These are phyloP conservation scores for Mortierella sp. DNA, from an alignment of 371 early-diverging fungal genomes.

Conservation along the genomic window DNA sequence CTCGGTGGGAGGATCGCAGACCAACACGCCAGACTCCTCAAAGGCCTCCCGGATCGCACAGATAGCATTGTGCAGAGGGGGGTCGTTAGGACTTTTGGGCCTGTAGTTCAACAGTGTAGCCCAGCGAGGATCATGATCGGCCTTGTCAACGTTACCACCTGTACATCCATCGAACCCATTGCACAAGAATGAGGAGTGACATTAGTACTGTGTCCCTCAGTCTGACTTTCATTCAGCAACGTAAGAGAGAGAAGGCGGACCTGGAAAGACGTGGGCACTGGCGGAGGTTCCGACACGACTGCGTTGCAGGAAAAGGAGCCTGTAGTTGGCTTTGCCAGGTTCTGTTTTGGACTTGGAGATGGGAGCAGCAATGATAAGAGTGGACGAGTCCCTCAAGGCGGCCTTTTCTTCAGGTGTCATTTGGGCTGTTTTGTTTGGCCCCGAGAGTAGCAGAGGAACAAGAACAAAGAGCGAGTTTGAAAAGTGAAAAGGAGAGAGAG, in stretches of 20 bases:
- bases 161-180: constrained; percentile 18
- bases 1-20: constrained; percentile 64
- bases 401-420: constrained; percentile 35
- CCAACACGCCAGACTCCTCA: constrained; percentile 84
- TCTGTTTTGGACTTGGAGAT: constrained; percentile 46
- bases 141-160: constrained; percentile 73
- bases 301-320: constrained; percentile 73
- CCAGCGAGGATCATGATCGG: constrained; percentile 66
- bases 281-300: constrained; percentile 70
- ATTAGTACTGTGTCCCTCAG: not conserved
- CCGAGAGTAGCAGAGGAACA: not conserved
- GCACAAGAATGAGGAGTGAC: not conserved
- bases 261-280: constrained; percentile 72
- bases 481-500: not conserved
- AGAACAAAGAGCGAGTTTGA: not conserved
- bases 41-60: constrained; percentile 89
- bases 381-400: constrained; percentile 41
- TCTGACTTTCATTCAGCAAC: not conserved
- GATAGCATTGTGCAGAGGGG: constrained; percentile 61
- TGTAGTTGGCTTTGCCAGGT: constrained; percentile 63
- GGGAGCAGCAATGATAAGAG: constrained; percentile 68
- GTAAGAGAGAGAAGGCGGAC: constrained; percentile 15
- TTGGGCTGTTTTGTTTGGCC: constrained; percentile 2
- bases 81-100: constrained; percentile 18
- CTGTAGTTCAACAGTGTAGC: constrained; percentile 35